A percentile compares a stretch with the other conserved stretches of the same genome.
phyloP scores from a whole-genome alignment of 208 protist genomes.

The Wallacemonas collosoma region DNA sequence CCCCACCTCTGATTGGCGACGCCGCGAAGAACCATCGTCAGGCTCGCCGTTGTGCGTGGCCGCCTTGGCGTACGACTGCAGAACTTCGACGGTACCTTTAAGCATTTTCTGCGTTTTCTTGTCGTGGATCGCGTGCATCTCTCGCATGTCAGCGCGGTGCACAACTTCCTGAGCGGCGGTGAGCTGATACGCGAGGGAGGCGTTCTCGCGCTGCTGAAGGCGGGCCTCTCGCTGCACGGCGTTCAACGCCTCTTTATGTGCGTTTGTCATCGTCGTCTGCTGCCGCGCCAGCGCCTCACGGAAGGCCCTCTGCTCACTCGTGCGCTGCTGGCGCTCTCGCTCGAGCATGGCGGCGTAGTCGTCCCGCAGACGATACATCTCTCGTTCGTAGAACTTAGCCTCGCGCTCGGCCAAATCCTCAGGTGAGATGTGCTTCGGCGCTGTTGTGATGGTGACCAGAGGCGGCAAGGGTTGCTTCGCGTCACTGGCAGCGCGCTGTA shows the following conservation, averaged over 20 bases:
- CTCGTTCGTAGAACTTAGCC: slow-evolving; percentile 45
- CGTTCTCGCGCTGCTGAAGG: slow-evolving; percentile 42
- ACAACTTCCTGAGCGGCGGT: slow-evolving; percentile 29
- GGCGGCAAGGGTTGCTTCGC: slow-evolving; percentile 33
- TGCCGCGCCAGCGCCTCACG: slow-evolving; percentile 51
- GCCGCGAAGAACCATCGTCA: not conserved
- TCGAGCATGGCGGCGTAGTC: slow-evolving; percentile 41
- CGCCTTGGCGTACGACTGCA: slow-evolving; percentile 21
- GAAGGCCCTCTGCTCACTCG: slow-evolving; percentile 60
- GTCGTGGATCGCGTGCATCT: slow-evolving; percentile 31
- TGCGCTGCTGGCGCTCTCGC: slow-evolving; percentile 49
- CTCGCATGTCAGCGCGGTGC: slow-evolving; percentile 14
- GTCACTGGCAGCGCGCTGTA: slow-evolving; percentile 27
- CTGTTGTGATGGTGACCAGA: slow-evolving; percentile 45
- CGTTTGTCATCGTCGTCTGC: slow-evolving; percentile 33
- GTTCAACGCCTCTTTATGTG: slow-evolving; percentile 52
- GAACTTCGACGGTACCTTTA: slow-evolving; percentile 31
- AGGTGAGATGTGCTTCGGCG: slow-evolving; percentile 9
- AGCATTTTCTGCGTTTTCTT: slow-evolving; percentile 35
- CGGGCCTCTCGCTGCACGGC: slow-evolving; percentile 49
- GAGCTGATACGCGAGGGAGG: slow-evolving; percentile 50
- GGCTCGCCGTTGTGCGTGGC: not conserved
- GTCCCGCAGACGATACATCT: slow-evolving; percentile 49
- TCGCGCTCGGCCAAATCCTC: slow-evolving; percentile 35
- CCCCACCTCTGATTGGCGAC: slow-evolving; percentile 3